phyloP scores from a whole-genome alignment of 2,329 filamentous ascomycete genomes.

The Iodosphaeria phyllophila region DNA sequence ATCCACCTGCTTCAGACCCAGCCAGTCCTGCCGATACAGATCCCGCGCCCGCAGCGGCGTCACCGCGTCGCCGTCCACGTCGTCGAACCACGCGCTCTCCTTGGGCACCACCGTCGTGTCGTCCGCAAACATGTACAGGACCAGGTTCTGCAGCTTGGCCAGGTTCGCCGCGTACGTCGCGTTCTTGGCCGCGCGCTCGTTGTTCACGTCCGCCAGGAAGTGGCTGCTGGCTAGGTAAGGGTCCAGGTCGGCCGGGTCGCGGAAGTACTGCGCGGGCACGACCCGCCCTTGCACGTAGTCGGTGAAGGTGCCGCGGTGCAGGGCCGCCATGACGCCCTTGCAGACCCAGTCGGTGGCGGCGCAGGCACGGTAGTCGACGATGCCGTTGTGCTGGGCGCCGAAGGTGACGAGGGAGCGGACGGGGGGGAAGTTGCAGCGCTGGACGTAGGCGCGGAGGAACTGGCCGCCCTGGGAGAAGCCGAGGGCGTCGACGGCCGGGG shows the following conservation, averaged over 20 bases:
- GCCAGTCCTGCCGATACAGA: conserved; percentile 84
- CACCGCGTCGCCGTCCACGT: conserved; percentile 55
- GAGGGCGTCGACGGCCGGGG: conserved; percentile 71
- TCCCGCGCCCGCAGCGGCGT: conserved; percentile 48
- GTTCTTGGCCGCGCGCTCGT: conserved; percentile 66
- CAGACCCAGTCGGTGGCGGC: conserved; percentile 58
- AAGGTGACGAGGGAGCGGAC: conserved; percentile 73
- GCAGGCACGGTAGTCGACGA: conserved; percentile 66
- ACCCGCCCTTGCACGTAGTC: conserved; percentile 58
- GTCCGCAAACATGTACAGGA: conserved; percentile 77
- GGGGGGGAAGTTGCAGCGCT: conserved; percentile 65
- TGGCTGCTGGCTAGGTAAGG: conserved; percentile 65
- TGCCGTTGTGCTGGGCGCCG: conserved; percentile 84
- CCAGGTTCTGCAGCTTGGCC: conserved; percentile 52
- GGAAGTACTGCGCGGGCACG: conserved; percentile 91
- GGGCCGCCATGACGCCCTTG: conserved; percentile 56
- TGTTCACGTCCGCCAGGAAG: conserved; percentile 92
- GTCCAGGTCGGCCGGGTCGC: conserved; percentile 47
- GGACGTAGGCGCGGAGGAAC: conserved; percentile 79
- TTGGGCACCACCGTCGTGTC: conserved; percentile 78
- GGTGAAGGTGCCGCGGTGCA: conserved; percentile 69
- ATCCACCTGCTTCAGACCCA: conserved; percentile 67
- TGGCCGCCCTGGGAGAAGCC: conserved; percentile 94
- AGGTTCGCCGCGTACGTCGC: conserved; percentile 54
- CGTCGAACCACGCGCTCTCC: conserved; percentile 78